Evolutionary conservation across 306 rosid genomes (phyloP).

Genomic region (Fragaria nilgerrensis): DNA sequence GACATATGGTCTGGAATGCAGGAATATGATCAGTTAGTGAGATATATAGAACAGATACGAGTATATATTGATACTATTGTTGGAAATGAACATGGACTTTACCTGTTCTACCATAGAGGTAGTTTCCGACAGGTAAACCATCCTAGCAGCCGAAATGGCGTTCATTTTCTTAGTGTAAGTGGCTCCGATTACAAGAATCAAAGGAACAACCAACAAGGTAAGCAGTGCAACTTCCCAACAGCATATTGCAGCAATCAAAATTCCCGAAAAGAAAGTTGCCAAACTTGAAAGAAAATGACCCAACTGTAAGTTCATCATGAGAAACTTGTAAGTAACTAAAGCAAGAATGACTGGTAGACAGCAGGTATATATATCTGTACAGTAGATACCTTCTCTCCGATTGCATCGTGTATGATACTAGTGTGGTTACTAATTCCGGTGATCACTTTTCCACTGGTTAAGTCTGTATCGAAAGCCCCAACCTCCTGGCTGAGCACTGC

Average conservation of each 20-base stretch:
- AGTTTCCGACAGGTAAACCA: slow-evolving; percentile 62
- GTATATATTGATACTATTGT: neutral
- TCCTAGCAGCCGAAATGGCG: slow-evolving; percentile 52
- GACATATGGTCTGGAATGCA: slow-evolving; percentile 65
- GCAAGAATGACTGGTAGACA: neutral
- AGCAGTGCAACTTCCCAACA: slow-evolving; percentile 76
- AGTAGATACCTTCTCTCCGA: slow-evolving; percentile 66
- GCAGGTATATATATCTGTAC: neutral
- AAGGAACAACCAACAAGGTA: slow-evolving; percentile 61
- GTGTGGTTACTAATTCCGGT: slow-evolving; percentile 70
- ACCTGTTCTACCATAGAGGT: slow-evolving; percentile 85
- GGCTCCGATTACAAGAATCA: slow-evolving; percentile 75
- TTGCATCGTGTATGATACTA: slow-evolving; percentile 76
- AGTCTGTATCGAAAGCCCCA: slow-evolving; percentile 82
- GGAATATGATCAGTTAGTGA: slow-evolving; percentile 8
- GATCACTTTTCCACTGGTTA: slow-evolving; percentile 65
- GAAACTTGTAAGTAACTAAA: neutral
- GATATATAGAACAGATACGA: neutral
- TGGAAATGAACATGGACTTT: neutral
- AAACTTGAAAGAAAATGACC: slow-evolving; percentile 68
- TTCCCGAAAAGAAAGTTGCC: slow-evolving; percentile 67
- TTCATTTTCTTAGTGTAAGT: slow-evolving; percentile 78
- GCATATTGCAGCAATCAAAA: slow-evolving; percentile 68
- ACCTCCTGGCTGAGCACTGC: slow-evolving; percentile 78
- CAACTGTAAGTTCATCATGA: slow-evolving; percentile 38